phyloP scores from a whole-genome alignment of 2,329 filamentous ascomycete species.

The Aspergillus fischeri region DNA sequence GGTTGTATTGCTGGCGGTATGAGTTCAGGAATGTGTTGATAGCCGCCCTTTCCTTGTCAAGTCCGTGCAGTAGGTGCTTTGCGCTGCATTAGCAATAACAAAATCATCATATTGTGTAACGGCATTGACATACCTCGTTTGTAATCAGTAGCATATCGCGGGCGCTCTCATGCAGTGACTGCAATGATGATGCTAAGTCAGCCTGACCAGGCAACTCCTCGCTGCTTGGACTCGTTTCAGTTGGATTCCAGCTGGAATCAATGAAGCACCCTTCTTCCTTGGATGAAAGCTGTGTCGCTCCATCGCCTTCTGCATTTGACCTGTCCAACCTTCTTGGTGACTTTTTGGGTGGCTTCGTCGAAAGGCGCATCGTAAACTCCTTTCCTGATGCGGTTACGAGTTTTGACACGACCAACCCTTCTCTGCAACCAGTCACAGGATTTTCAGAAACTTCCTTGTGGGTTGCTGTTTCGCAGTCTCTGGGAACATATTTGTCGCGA shows the following conservation, averaged over 20 bases:
- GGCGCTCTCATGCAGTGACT: slow-evolving; percentile 10
- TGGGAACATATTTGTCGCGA: not conserved
- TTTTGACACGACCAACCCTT: not conserved
- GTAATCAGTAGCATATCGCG: slow-evolving; percentile 25
- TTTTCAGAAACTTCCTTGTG: not conserved
- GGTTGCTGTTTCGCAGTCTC: not conserved
- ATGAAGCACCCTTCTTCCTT: not conserved
- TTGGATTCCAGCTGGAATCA: not conserved
- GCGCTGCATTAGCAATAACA: not conserved
- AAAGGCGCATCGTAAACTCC: not conserved
- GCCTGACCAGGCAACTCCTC: not conserved
- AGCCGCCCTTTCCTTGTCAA: slow-evolving; percentile 46
- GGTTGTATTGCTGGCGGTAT: slow-evolving; percentile 42
- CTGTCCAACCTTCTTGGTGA: not conserved
- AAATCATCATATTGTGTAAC: not conserved
- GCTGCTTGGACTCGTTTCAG: not conserved
- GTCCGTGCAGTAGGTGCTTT: slow-evolving; percentile 41
- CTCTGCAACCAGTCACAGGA: not conserved
- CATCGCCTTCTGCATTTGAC: not conserved
- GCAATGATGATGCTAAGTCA: slow-evolving; percentile 3
- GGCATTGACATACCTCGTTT: slow-evolving; percentile 25
- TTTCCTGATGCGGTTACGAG: not conserved
- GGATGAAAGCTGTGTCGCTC: not conserved
- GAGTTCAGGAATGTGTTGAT: slow-evolving; percentile 42
- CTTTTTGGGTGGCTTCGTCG: not conserved